A percentile compares a stretch with the other conserved stretches of the same genome.
Conservation (phyloP, 148 eudicot species). For the Polygonum aviculare region DNA sequence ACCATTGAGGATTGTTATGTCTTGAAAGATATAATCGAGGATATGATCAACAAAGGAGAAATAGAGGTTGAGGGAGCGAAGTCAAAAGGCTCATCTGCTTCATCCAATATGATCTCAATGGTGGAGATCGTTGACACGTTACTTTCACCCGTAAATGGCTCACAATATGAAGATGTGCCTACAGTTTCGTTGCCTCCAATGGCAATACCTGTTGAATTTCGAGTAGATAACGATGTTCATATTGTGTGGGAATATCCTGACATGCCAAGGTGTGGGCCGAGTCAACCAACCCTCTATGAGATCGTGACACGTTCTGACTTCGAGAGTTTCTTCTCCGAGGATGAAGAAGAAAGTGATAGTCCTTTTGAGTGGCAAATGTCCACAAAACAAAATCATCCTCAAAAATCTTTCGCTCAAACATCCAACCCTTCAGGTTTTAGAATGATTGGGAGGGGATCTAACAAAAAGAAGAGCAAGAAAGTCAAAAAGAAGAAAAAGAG, state of each 20-base stretch:
- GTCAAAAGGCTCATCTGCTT: background rate
- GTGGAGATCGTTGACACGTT: background rate
- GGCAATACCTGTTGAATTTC: background rate
- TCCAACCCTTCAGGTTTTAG: background rate
- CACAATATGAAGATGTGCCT: background rate
- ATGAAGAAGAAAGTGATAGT: too few species aligned
- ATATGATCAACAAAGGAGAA: background rate
- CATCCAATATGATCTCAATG: background rate
- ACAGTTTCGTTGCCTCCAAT: background rate
- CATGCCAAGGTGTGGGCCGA: background rate
- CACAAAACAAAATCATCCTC: constrained; percentile 7
- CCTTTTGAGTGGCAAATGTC: too few species aligned
- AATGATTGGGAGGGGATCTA: background rate
- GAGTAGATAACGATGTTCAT: background rate
- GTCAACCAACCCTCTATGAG: background rate
- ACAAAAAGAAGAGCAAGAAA: background rate
- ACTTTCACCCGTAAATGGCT: too few species aligned
- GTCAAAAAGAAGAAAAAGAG: background rate
- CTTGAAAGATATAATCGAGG: background rate
- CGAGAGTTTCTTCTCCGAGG: background rate
- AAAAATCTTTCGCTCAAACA: too few species aligned
- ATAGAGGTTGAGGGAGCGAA: background rate
- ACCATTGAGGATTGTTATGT: background rate
- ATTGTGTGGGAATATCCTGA: background rate
- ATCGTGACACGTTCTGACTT: background rate